Conservation (phyloP, 1,284 basidiomycete genomes). For the Chalciporus sp. region DNA sequence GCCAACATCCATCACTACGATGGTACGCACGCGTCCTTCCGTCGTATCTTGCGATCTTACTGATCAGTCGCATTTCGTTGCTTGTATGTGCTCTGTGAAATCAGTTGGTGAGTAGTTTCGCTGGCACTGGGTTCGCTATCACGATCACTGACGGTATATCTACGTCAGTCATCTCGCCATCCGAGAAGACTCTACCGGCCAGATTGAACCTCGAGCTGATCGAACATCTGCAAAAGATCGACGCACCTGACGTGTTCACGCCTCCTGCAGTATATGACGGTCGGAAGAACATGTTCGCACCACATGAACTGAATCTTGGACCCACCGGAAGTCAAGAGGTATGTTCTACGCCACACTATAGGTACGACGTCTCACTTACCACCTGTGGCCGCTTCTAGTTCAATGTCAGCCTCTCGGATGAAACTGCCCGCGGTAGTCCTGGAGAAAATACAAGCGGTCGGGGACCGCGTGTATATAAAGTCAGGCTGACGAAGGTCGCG, state of each 20-base stretch:
- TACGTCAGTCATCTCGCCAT: conserved; percentile 56
- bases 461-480: conserved; percentile 61
- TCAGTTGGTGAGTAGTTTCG: conserved; percentile 56
- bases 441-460: conserved; percentile 38
- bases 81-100: conserved; percentile 1
- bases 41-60: conserved; percentile 9
- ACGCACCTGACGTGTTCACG: conserved; percentile 62
- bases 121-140: neutral
- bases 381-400: conserved; percentile 46
- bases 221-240: conserved; percentile 53
- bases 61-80: conserved; percentile 16
- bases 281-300: conserved; percentile 73
- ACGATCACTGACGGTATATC: conserved; percentile 16
- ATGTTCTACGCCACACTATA: conserved; percentile 21
- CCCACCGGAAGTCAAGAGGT: conserved; percentile 50
- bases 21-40: conserved; percentile 47
- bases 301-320: conserved; percentile 57
- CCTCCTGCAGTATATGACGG: conserved; percentile 74
- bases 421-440: conserved; percentile 36
- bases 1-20: conserved; percentile 73
- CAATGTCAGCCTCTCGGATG: conserved; percentile 53
- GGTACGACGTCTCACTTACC: neutral
- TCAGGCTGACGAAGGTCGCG: conserved; percentile 66
- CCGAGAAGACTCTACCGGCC: conserved; percentile 66
- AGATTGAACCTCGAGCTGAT: conserved; percentile 70